These are phyloP conservation scores for Colletotrichum truncatum DNA, from an alignment of 2,329 filamentous ascomycete species.

Conservation along the genomic window DNA sequence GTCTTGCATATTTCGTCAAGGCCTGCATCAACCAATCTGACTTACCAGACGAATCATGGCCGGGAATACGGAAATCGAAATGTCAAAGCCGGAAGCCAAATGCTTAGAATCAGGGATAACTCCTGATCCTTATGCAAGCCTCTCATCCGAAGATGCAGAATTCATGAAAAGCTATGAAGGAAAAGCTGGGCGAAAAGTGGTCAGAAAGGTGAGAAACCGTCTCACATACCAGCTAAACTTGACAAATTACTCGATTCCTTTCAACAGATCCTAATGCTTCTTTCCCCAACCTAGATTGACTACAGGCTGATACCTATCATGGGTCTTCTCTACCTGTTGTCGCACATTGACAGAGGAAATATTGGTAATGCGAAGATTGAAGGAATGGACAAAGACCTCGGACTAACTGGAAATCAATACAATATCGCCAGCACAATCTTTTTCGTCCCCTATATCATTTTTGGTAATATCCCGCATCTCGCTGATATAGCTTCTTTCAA, in stretches of 20 bases:
- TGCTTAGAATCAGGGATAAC: background rate
- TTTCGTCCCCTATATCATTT: slow-evolving; percentile 66
- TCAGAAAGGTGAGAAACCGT: slow-evolving; percentile 4
- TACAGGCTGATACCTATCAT: slow-evolving; percentile 32
- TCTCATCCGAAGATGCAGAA: background rate
- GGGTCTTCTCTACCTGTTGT: slow-evolving; percentile 30
- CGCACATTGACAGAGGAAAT: slow-evolving; percentile 31
- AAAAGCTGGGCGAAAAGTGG: slow-evolving; percentile 26
- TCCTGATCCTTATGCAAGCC: background rate
- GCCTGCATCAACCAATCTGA: too few relatives aligned
- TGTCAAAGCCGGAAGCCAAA: background rate
- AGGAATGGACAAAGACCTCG: slow-evolving; percentile 13
- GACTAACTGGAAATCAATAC: slow-evolving; percentile 8
- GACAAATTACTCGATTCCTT: too few relatives aligned
- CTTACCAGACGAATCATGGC: too few relatives aligned
- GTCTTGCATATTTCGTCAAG: background rate
- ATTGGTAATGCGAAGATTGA: slow-evolving; percentile 21
- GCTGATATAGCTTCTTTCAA: too few relatives aligned
- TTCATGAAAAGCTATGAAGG: background rate
- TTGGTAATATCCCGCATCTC: slow-evolving; percentile 53
- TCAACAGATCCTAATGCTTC: too few relatives aligned
- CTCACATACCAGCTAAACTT: too few relatives aligned
- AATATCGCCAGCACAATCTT: slow-evolving; percentile 21
- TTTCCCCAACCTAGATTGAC: slow-evolving; percentile 33
- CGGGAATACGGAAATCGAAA: background rate